Evolutionary conservation across 352 stramenopile species (phyloP).

Genomic region (Phytophthora pluvialis): DNA sequence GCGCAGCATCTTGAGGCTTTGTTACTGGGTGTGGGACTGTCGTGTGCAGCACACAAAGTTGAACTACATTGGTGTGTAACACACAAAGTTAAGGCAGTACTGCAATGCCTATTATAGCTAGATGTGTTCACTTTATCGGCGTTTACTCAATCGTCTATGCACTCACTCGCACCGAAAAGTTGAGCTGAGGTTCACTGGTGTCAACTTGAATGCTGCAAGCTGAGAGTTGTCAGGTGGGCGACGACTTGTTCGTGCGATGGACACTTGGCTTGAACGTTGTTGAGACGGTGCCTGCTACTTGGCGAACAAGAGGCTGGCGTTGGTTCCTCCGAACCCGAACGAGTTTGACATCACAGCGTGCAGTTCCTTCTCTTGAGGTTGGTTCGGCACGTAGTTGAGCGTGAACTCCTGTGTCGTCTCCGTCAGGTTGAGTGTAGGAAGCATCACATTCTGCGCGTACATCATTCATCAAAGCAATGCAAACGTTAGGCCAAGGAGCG

Average conservation of each 20-base stretch:
- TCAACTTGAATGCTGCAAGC: no score
- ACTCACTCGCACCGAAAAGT: no score
- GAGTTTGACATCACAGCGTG: constrained; percentile 93
- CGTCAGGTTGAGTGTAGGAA: constrained; percentile 95
- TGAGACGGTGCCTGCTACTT: constrained; percentile 42
- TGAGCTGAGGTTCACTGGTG: no score
- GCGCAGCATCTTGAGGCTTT: constrained; percentile 26
- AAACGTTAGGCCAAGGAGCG: no score
- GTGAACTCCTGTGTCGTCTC: constrained; percentile 80
- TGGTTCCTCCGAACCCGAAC: constrained; percentile 98
- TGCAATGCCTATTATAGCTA: no score
- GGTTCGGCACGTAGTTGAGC: constrained; percentile 83
- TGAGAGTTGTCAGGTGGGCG: no score
- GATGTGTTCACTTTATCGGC: no score
- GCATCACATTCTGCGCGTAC: constrained; percentile 79
- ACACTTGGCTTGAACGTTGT: no score
- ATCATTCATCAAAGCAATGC: constrained; percentile 1
- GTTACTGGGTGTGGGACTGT: neutral
- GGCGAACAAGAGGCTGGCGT: constrained; percentile 87
- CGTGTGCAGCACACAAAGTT: constrained; percentile 22
- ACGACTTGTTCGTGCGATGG: no score
- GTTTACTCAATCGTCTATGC: no score
- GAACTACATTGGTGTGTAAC: neutral
- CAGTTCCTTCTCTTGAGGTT: constrained; percentile 76
- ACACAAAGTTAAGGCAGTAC: no score